Base-by-base conservation (phyloP, 2,329 filamentous ascomycete genomes). In the Mycosphaerella sp. region DNA sequence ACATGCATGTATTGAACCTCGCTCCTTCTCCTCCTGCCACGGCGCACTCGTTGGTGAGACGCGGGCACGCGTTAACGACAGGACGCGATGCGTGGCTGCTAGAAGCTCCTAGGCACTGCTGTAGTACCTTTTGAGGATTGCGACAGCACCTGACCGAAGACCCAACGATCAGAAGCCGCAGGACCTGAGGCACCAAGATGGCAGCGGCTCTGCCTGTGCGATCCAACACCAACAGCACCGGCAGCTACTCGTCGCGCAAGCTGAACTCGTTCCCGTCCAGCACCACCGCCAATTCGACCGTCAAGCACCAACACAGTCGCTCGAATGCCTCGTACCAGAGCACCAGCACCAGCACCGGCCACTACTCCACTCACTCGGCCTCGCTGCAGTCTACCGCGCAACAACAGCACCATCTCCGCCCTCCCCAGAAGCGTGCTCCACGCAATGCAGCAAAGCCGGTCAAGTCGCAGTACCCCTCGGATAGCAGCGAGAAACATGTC, bases 401-500 rank as follows among this genome's bases (percentile, higher is more conserved):
- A 8, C 41, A 44, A n/a, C 38, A 46, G 10, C 58, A 9, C 51
- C 54, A 46, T 41, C 34, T 29, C 5, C 26, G 26, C 26, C 26
- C 26, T 17, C 54, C 56, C 26, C 49, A 44, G 38, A 58, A 51
- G 50, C 43, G 23, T n/a, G 21, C 34, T 34, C 45, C 9, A 10
- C 57, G 55, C 45, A 49, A 45, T 29, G 48, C 50, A n/a, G 48
- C 50, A n/a, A 62, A 59, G 54, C 55, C 65, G 54, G 66, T 76
- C 56, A 73, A 72, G 53, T 74, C 75, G 38, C 76, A 78, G 59
- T 79, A 78, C 59, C 76, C 76, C 17, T 64, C 70, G 48, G 68
- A 74, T 57, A 70, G 71, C 47, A 64, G 70, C 53, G 74, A 97
- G 70, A 95, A 93, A 66, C 93, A 98, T 85, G 93, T 98, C 73